phyloP scores from a whole-genome alignment of 371 early-diverging fungal genomes.

The Mucor indicus region DNA sequence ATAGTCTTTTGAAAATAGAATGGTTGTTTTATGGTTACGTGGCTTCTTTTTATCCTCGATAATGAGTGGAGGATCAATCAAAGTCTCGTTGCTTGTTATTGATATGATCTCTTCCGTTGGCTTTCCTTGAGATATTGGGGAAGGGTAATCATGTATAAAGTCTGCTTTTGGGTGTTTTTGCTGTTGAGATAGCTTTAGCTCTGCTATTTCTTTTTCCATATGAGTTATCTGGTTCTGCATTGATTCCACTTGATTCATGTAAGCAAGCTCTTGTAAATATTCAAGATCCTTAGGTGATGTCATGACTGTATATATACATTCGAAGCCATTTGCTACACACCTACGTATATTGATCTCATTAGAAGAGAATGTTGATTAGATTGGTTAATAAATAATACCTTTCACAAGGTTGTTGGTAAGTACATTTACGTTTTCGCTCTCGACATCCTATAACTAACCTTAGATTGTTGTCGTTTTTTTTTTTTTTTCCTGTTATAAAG shows the following conservation, averaged over 20 bases:
- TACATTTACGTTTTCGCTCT: slow-evolving; percentile 38
- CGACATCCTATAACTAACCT: slow-evolving; percentile 19
- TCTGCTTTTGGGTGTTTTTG: not conserved
- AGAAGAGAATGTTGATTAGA: not conserved
- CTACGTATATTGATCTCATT: slow-evolving; percentile 8
- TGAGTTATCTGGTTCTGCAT: slow-evolving; percentile 12
- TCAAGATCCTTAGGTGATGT: slow-evolving; percentile 42
- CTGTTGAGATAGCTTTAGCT: slow-evolving; percentile 1
- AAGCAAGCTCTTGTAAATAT: slow-evolving; percentile 27
- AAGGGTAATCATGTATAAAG: slow-evolving; percentile 10
- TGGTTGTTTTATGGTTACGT: too few species aligned
- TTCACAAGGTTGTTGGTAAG: slow-evolving; percentile 36
- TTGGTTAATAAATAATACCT: slow-evolving; percentile 11
- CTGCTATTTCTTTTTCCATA: slow-evolving; percentile 18
- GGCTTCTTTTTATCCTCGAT: too few species aligned
- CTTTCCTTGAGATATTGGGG: slow-evolving; percentile 6
- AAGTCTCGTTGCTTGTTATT: too few species aligned
- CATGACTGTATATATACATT: slow-evolving; percentile 32
- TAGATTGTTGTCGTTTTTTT: not conserved
- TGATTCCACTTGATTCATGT: slow-evolving; percentile 13
- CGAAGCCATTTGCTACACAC: slow-evolving; percentile 22
- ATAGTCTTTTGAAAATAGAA: too few species aligned
- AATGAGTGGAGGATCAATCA: too few species aligned
- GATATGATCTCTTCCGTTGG: too few species aligned
- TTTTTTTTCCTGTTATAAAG: too few species aligned